Evolutionary conservation across 768 basidiomycete species (phyloP).

Genomic region (Russula sp.): DNA sequence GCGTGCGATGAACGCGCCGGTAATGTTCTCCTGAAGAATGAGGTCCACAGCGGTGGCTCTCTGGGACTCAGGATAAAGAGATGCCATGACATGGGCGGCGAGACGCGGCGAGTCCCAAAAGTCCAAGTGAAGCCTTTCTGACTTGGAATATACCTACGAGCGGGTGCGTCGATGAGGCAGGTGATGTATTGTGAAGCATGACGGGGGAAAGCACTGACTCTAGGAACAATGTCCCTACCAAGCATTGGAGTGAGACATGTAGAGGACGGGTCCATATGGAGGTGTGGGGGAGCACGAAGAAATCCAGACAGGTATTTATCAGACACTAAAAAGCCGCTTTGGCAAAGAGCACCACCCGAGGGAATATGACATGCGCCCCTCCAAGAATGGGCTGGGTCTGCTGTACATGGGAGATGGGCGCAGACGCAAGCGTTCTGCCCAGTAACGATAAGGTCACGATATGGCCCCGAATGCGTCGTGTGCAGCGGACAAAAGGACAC

Average conservation of each 20-base stretch:
- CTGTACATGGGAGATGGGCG: not conserved
- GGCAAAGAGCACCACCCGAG: no score
- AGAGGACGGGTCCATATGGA: not conserved
- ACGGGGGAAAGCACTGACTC: not conserved
- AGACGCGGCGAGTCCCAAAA: not conserved
- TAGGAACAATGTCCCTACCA: not conserved
- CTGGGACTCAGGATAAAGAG: not conserved
- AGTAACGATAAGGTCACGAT: not conserved
- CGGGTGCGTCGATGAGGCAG: not conserved
- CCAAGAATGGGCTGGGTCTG: not conserved
- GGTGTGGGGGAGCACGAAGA: not conserved
- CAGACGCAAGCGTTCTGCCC: not conserved
- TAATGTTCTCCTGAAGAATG: not conserved
- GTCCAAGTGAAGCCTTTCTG: not conserved
- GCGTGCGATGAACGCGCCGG: not conserved
- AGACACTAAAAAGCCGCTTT: not conserved
- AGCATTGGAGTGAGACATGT: not conserved
- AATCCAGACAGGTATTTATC: not conserved
- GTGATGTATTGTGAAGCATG: not conserved
- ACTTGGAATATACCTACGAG: not conserved
- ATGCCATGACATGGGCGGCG: not conserved
- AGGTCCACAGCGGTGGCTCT: not conserved
- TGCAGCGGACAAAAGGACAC: not conserved
- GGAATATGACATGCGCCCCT: not conserved
- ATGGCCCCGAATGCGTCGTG: not conserved